These are phyloP conservation scores for Venturia carpophila DNA, from an alignment of 2,329 filamentous ascomycete species.

Conservation along the genomic window DNA sequence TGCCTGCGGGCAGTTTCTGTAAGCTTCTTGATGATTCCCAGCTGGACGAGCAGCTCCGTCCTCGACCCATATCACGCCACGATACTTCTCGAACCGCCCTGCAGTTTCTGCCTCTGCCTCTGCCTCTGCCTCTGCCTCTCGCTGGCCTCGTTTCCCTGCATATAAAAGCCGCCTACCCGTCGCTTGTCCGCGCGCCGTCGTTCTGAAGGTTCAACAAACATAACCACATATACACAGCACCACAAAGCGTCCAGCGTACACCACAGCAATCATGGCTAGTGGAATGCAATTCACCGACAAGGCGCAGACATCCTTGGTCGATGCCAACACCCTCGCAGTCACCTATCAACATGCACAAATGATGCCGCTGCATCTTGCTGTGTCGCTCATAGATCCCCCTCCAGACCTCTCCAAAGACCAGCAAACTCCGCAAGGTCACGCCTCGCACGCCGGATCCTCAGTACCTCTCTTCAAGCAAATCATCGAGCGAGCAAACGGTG, in stretches of 20 bases:
- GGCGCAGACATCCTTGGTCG: constrained; percentile 80
- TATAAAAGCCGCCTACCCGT: not conserved
- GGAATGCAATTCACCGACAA: constrained; percentile 90
- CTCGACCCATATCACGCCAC: not conserved
- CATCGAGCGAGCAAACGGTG: constrained; percentile 85
- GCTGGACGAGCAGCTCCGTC: not conserved
- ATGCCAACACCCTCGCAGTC: constrained; percentile 79
- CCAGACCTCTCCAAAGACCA: constrained; percentile 71
- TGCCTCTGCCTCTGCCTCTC: too few relatives aligned
- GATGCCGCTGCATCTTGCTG: constrained; percentile 80
- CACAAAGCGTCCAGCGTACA: not conserved
- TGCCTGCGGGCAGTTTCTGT: not conserved
- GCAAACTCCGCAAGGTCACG: constrained; percentile 45
- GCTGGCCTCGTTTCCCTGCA: not conserved
- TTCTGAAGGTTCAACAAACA: not conserved
- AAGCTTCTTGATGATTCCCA: not conserved
- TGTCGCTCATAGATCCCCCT: constrained; percentile 68
- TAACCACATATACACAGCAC: not conserved
- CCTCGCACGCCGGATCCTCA: constrained; percentile 53
- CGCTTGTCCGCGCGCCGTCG: not conserved
- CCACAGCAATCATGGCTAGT: constrained; percentile 53
- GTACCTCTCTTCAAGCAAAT: constrained; percentile 89
- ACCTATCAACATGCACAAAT: constrained; percentile 90
- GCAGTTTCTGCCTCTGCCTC: too few relatives aligned
- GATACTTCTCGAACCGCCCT: not conserved